Evolutionary conservation across 192 early-diverging fungal genomes (phyloP), one percentile per base, ranked within the genome.

Genomic region (Backusella westeae): DNA sequence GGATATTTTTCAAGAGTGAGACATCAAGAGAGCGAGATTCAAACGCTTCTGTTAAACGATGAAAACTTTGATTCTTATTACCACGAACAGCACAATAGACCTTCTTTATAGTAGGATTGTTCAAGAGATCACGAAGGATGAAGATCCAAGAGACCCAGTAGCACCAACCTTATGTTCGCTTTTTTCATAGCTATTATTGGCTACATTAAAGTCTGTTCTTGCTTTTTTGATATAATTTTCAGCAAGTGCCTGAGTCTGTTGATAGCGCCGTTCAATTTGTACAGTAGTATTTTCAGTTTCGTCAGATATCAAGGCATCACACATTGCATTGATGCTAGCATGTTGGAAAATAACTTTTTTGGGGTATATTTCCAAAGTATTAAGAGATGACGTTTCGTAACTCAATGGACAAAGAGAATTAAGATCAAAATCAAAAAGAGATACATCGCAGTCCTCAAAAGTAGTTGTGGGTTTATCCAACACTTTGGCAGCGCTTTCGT

Each of bases 91-190:
- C 21, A 46, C 63, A 63, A 65, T 78, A 83, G 0, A 83, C 76
- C 14, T 70, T 80, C 41, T 41, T 66, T n/a, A 76, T 69, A 17
- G 36, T 23, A 8, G 72, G 71, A 29, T 68, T 46, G 42, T 74
- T 38, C 10, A 83, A 69, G 0, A 83, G 46, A 32, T 69, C 74
- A 3, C 49, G 12, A 29, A 83, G 32, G 2, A 77, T 19, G 21
- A 80, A 71, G 76, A 72, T n/a, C 78, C 82, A 21, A 83, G n/a
- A 17, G 78, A 77, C 3, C 76, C 82, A 34, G 78, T 83, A n/a
- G 78, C 73, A 26, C 82, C 82, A 6, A 80, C 78, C 35, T 69
- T 35, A 8, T 56, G 72, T 53, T 71, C 5, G 23, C 42, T 26
- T 63, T 67, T 9, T 34, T 21, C 34, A 19, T 36, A 68, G 49